These are phyloP conservation scores for Daedaleopsis sinensis DNA, from an alignment of 768 basidiomycete species.

Conservation along the genomic window DNA sequence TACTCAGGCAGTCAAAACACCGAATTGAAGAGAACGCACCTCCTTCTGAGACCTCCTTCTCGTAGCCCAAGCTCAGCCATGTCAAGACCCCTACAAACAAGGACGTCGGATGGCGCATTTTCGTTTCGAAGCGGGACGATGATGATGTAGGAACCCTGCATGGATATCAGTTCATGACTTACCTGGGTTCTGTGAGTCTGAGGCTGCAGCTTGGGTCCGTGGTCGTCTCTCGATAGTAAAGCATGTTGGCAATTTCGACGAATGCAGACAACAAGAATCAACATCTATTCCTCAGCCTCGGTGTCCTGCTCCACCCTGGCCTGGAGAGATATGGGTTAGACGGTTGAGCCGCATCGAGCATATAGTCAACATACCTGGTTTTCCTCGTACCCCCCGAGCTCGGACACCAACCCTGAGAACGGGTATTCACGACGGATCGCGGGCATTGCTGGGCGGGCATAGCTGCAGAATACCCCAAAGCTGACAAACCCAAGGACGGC, in stretches of 20 bases:
- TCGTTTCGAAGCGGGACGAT: no score
- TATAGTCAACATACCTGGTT: conserved; percentile 61
- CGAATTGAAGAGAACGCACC: no score
- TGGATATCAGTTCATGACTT: no score
- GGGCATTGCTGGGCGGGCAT: conserved; percentile 61
- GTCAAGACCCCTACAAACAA: no score
- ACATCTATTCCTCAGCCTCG: conserved; percentile 35
- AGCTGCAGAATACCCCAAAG: conserved; percentile 62
- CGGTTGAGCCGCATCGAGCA: not conserved
- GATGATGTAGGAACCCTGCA: no score
- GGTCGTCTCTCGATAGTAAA: not conserved
- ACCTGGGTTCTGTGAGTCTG: no score
- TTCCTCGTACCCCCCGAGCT: conserved; percentile 77
- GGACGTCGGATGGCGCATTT: no score
- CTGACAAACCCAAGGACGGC: conserved; percentile 64
- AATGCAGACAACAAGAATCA: not conserved
- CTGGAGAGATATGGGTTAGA: conserved; percentile 26
- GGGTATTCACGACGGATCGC: conserved; percentile 77
- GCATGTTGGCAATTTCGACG: not conserved
- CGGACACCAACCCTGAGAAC: conserved; percentile 70
- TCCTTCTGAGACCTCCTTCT: no score
- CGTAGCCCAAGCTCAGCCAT: no score
- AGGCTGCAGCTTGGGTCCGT: no score
- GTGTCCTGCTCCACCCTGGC: conserved; percentile 39
- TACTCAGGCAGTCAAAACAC: no score